Conservation (phyloP, 148 eudicot genomes). For the Rhododendron mucronatum region DNA sequence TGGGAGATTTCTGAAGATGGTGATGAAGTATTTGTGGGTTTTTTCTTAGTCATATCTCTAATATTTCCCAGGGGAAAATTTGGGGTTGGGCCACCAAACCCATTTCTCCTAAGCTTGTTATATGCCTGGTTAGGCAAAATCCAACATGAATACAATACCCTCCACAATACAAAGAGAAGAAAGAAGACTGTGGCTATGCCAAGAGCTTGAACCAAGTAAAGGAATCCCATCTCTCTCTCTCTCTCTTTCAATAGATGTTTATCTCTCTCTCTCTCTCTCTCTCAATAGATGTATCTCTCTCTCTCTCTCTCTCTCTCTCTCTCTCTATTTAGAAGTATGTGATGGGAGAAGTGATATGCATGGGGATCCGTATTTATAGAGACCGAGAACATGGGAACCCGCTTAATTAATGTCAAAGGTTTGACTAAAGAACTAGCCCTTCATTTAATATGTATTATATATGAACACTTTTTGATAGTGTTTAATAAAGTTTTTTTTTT, state of each 20-base stretch:
- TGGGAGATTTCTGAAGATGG: constrained; percentile 26
- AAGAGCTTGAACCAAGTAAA: constrained; percentile 2
- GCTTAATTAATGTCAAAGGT: not conserved
- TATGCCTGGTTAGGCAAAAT: constrained; percentile 37
- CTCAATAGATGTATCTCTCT: not conserved
- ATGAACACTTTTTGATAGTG: not conserved
- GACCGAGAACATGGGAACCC: not conserved
- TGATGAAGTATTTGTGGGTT: not conserved
- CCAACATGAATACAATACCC: constrained; percentile 40
- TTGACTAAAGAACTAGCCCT: not conserved
- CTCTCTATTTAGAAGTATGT: not conserved
- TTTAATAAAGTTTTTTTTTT: not conserved
- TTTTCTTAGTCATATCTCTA: constrained; percentile 45
- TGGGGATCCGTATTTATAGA: not conserved
- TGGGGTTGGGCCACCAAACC: constrained; percentile 69
- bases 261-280: constrained; percentile 14
- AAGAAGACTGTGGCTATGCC: constrained; percentile 14
- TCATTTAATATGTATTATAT: not conserved
- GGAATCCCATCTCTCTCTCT: constrained; percentile 14
- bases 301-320: not conserved
- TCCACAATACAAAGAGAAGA: constrained; percentile 37
- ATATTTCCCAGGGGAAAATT: constrained; percentile 73
- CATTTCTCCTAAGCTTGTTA: constrained; percentile 42
- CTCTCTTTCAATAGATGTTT: constrained; percentile 1
- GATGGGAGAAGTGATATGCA: not conserved